These are phyloP conservation scores for Xylaria digitata DNA, from an alignment of 2,329 filamentous ascomycete species.

Conservation along the genomic window DNA sequence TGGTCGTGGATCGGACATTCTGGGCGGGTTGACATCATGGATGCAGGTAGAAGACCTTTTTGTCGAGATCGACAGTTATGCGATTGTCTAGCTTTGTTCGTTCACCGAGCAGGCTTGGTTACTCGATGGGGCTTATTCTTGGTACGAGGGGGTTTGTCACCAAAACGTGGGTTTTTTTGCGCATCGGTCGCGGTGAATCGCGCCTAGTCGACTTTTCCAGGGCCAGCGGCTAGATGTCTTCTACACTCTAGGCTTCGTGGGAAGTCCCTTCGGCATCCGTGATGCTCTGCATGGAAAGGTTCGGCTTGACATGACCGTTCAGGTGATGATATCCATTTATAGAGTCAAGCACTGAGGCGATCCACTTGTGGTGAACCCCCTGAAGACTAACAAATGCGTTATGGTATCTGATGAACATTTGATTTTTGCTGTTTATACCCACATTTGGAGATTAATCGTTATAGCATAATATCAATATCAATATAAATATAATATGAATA, in stretches of 20 bases:
- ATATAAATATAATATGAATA: background rate
- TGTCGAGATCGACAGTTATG: conserved; percentile 98
- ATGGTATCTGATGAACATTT: conserved; percentile 60
- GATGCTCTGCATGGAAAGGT: conserved; percentile 36
- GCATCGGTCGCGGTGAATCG: background rate
- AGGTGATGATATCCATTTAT: conserved; percentile 94
- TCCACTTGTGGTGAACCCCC: conserved; percentile 55
- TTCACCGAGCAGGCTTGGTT: conserved; percentile 65
- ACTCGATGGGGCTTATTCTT: conserved; percentile 99
- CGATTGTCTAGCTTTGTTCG: conserved; percentile 77
- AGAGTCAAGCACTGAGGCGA: conserved; percentile 98
- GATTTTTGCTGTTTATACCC: background rate
- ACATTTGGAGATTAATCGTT: background rate
- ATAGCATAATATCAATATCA: background rate
- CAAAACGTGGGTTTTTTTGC: conserved; percentile 58
- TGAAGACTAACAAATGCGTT: conserved; percentile 62
- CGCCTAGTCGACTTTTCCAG: conserved; percentile 20
- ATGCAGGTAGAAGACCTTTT: conserved; percentile 70
- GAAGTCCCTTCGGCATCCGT: conserved; percentile 41
- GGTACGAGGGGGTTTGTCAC: conserved; percentile 83
- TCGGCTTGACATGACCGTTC: conserved; percentile 54
- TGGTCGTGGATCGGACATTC: conserved; percentile 51
- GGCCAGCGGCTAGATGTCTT: conserved; percentile 44
- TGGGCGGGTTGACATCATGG: conserved; percentile 58
- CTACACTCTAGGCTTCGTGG: conserved; percentile 51